Evolutionary conservation across 2,329 filamentous ascomycete genomes (phyloP).

Genomic region (Ceratocystis albifundus): DNA sequence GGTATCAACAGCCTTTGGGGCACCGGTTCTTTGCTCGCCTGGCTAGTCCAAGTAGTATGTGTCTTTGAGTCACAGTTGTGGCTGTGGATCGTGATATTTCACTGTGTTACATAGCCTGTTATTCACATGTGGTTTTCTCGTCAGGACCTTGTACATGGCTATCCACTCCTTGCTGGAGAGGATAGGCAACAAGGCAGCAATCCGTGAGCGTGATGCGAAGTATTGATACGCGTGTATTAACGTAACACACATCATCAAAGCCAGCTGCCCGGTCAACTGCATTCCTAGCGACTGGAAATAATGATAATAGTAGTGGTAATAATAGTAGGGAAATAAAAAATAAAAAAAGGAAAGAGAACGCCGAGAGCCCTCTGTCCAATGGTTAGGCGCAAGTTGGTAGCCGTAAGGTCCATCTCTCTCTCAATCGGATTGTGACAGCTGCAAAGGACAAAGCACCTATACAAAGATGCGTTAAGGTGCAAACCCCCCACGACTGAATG

Average conservation of each 20-base stretch:
- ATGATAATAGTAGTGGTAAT: no score
- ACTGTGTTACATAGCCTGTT: not conserved
- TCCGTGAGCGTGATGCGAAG: not conserved
- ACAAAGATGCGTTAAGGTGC: not conserved
- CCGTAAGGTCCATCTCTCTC: not conserved
- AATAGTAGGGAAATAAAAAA: not conserved
- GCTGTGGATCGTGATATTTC: not conserved
- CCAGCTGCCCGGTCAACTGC: not conserved
- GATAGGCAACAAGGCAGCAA: not conserved
- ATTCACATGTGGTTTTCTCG: not conserved
- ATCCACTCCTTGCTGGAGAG: not conserved
- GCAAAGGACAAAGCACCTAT: not conserved
- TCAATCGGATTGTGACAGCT: not conserved
- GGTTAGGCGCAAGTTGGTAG: not conserved
- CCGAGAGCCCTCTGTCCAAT: not conserved
- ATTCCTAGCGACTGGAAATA: not conserved
- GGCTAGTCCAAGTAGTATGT: not conserved
- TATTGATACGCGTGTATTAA: not conserved
- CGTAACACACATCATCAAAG: not conserved
- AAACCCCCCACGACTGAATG: not conserved
- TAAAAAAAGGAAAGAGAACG: not conserved
- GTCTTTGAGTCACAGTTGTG: not conserved
- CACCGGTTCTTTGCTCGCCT: not conserved
- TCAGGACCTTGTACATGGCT: slow-evolving; percentile 1
- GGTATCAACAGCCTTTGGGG: not conserved